phyloP scores from a whole-genome alignment of 306 rosid genomes.

The Inga laurina region DNA sequence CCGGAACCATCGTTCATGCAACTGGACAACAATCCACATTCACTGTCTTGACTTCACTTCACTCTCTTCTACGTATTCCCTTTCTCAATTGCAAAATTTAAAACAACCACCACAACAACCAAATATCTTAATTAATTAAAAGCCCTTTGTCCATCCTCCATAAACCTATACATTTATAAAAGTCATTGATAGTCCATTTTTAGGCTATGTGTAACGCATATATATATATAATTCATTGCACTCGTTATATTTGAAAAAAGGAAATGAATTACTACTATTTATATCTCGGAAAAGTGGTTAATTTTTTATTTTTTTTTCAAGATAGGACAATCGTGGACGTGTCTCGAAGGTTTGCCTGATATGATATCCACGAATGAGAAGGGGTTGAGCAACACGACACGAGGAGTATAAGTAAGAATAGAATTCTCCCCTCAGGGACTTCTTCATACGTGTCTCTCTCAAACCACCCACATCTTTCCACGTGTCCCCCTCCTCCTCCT shows the following conservation, averaged over 20 bases:
- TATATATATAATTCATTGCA: no score
- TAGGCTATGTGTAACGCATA: neutral
- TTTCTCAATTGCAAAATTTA: no score
- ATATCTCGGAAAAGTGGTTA: neutral
- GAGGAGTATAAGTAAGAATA: neutral
- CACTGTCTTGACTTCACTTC: neutral
- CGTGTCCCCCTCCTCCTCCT: neutral
- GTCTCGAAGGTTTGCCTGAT: neutral
- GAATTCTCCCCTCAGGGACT: neutral
- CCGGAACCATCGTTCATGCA: neutral
- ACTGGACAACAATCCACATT: neutral
- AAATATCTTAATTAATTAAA: no score
- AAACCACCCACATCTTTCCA: neutral
- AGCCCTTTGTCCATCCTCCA: no score
- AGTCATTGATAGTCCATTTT: no score
- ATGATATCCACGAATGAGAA: no score
- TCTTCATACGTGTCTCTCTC: neutral
- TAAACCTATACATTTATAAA: no score
- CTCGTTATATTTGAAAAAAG: no score
- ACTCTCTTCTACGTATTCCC: neutral
- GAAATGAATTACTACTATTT: no score
- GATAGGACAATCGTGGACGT: neutral
- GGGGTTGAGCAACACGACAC: neutral
- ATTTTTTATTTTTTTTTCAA: neutral
- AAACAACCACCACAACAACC: neutral